Evolutionary conservation across 306 rosid genomes (phyloP).

Genomic region (Calophaca sinica): DNA sequence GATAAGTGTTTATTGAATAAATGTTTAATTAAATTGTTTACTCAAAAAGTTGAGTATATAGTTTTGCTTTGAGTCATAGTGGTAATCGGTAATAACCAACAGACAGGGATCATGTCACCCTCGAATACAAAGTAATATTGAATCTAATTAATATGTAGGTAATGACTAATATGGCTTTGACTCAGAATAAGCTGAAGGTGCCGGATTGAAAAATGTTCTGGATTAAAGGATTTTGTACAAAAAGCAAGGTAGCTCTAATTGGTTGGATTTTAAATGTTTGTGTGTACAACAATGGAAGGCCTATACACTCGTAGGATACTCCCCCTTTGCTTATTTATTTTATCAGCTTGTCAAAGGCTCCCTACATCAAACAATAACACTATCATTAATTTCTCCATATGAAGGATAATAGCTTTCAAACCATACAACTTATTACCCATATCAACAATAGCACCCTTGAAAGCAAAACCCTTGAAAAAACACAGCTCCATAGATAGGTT

Average conservation of each 20-base stretch:
- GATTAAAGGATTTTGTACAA: neutral
- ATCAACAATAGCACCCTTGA: neutral
- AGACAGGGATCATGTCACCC: too few species aligned
- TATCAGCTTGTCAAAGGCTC: too few species aligned
- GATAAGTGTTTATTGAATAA: too few species aligned
- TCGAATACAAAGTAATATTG: neutral
- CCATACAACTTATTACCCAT: neutral
- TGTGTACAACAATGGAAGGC: conserved; percentile 45
- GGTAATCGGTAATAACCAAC: too few species aligned
- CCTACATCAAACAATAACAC: too few species aligned
- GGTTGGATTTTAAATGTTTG: conserved; percentile 36
- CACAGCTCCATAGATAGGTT: too few species aligned
- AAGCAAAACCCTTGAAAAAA: too few species aligned
- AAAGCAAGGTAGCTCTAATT: neutral
- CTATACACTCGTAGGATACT: conserved; percentile 49
- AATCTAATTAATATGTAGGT: too few species aligned
- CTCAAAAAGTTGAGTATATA: too few species aligned
- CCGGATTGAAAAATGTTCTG: neutral
- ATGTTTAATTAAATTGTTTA: too few species aligned
- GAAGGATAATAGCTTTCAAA: neutral
- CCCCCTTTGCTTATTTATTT: conserved; percentile 39
- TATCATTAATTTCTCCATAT: too few species aligned
- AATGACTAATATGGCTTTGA: conserved; percentile 15
- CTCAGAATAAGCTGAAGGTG: conserved; percentile 31
- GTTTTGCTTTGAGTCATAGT: too few species aligned